A percentile compares a stretch with the other conserved stretches of the same genome.
Conservation (phyloP, 441 rosid species). For the Pelargonium cotyledonis region DNA sequence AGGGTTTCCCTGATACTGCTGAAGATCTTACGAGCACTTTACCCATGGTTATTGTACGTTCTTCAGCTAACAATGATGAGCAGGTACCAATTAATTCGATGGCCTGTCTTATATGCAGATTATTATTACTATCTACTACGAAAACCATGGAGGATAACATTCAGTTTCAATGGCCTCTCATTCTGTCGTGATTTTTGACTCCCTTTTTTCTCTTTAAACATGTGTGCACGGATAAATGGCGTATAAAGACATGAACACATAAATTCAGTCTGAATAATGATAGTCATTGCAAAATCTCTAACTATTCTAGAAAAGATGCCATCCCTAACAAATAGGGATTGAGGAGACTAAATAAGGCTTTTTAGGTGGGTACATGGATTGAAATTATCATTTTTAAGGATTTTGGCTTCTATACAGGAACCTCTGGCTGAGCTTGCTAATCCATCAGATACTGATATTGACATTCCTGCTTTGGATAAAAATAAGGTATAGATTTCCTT, state of each 20-base stretch:
- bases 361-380: not conserved
- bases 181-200: not conserved
- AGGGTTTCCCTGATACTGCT: constrained; percentile 43
- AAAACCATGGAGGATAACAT: not conserved
- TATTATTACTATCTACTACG: constrained; percentile 8
- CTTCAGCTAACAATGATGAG: constrained; percentile 61
- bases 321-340: too few species aligned
- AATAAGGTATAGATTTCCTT: constrained; percentile 16
- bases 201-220: not conserved
- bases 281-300: not conserved
- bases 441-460: constrained; percentile 64
- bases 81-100: constrained; percentile 33
- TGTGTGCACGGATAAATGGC: not conserved
- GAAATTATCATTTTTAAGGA: constrained; percentile 12
- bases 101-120: constrained; percentile 3
- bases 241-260: too few species aligned
- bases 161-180: not conserved
- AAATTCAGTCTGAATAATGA: too few species aligned
- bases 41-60: constrained; percentile 39
- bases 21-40: constrained; percentile 38
- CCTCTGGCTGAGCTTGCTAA: constrained; percentile 51
- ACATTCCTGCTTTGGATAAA: constrained; percentile 53
- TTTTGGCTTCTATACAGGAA: constrained; percentile 41
- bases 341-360: not conserved
- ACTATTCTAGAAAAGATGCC: too few species aligned